Conservation (phyloP, 1,284 basidiomycete species). For the Cryptococcus neoformans region DNA sequence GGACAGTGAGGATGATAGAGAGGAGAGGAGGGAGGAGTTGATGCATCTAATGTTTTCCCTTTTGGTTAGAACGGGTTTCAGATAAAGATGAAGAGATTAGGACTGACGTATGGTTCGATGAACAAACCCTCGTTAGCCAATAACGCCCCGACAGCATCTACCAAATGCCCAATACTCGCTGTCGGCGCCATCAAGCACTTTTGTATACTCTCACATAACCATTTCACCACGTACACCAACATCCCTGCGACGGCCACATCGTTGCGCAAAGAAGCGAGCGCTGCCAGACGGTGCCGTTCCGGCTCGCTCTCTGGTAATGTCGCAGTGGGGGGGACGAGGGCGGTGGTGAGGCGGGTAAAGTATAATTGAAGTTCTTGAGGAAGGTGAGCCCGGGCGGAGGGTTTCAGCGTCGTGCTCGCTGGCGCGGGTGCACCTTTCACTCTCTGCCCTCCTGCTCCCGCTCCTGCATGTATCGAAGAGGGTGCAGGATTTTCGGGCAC, state of each 20-base stretch:
- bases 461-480: not conserved
- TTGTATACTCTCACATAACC: slow-evolving; percentile 88
- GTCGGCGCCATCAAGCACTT: slow-evolving; percentile 51
- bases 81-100: no score
- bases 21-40: slow-evolving; percentile 92
- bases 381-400: slow-evolving; percentile 78
- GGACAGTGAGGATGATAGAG: slow-evolving; percentile 82
- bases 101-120: slow-evolving; percentile 87
- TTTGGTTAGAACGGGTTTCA: not conserved
- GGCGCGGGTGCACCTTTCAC: slow-evolving; percentile 11
- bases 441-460: not conserved
- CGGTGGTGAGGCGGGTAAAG: slow-evolving; percentile 85
- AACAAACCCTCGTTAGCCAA: slow-evolving; percentile 85
- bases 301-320: slow-evolving; percentile 15
- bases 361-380: slow-evolving; percentile 95
- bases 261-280: slow-evolving; percentile 78
- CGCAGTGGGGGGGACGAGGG: slow-evolving; percentile 60
- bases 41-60: slow-evolving; percentile 62
- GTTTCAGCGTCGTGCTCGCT: slow-evolving; percentile 39
- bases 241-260: slow-evolving; percentile 93
- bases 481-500: slow-evolving; percentile 92
- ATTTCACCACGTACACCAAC: slow-evolving; percentile 92
- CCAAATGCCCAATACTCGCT: slow-evolving; percentile 71
- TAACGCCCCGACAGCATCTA: slow-evolving; percentile 78
- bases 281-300: slow-evolving; percentile 70